Evolutionary conservation across 768 basidiomycete genomes (phyloP).

Genomic region (Lactarius sp.): DNA sequence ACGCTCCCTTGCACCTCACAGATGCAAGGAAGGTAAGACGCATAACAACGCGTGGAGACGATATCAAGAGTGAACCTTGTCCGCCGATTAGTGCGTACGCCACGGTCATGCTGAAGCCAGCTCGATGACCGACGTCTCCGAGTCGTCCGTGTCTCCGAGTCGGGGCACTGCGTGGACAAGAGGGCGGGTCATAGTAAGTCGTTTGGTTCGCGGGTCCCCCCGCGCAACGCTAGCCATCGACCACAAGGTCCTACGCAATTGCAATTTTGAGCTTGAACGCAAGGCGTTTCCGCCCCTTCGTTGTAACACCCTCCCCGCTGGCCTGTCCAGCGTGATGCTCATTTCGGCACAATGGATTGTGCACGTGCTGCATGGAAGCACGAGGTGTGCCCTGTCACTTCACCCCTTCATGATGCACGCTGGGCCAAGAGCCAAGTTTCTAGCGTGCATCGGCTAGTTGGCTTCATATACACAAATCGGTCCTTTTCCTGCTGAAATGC

Average conservation of each 20-base stretch:
- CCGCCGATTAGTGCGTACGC: too few species aligned
- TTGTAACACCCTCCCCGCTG: too few species aligned
- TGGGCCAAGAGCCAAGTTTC: background rate
- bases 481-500: background rate
- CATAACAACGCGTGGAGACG: background rate
- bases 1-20: background rate
- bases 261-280: background rate
- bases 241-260: too few species aligned
- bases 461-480: background rate
- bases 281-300: background rate
- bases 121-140: background rate
- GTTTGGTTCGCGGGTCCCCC: too few species aligned
- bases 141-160: too few species aligned
- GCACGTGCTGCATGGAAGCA: background rate
- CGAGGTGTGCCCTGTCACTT: background rate
- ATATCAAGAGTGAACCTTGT: background rate
- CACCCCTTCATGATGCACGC: background rate
- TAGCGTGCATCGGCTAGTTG: background rate
- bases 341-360: background rate
- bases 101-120: background rate
- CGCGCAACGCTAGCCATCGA: too few species aligned
- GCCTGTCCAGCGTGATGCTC: background rate
- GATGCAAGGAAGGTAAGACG: background rate
- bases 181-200: too few species aligned
- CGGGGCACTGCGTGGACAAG: too few species aligned